phyloP scores from a whole-genome alignment of 257 asterid species.

The Scutellaria minor region DNA sequence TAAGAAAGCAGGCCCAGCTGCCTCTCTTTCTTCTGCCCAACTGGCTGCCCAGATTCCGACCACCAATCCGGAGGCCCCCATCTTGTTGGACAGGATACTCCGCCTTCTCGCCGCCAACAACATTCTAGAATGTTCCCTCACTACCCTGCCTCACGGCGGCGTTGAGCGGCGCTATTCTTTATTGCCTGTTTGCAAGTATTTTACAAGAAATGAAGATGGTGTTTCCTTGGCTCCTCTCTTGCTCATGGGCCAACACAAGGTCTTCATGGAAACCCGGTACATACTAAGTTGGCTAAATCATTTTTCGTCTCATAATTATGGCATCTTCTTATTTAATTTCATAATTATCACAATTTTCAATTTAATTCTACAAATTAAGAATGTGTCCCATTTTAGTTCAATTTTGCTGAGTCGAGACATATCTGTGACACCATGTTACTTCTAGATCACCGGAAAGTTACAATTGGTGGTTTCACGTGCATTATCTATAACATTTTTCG shows the following conservation, averaged over 20 bases:
- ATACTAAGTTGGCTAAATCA: too few relatives aligned
- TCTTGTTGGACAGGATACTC: conserved; percentile 47
- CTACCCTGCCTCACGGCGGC: conserved; percentile 20
- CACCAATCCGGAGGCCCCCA: conserved; percentile 33
- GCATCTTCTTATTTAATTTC: too few relatives aligned
- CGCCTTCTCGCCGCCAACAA: conserved; percentile 48
- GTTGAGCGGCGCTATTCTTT: conserved; percentile 46
- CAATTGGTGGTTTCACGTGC: too few relatives aligned
- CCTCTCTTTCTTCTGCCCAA: conserved; percentile 36
- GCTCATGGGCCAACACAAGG: conserved; percentile 34
- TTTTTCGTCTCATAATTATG: too few relatives aligned
- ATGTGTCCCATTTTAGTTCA: too few relatives aligned
- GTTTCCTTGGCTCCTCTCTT: conserved; percentile 37
- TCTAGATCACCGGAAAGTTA: too few relatives aligned
- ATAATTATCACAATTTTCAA: too few relatives aligned
- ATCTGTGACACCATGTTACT: too few relatives aligned
- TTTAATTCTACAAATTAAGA: too few relatives aligned
- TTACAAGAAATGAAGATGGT: conserved; percentile 47
- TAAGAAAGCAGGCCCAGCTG: conserved; percentile 33
- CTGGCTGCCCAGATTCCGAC: conserved; percentile 44
- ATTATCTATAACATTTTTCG: too few relatives aligned
- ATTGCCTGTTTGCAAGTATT: conserved; percentile 54
- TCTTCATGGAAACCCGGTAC: conserved; percentile 56
- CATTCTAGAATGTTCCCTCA: conserved; percentile 35
- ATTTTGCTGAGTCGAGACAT: too few relatives aligned